Base-by-base conservation (phyloP, 1,284 basidiomycete species). In the Tilletia setariae region DNA sequence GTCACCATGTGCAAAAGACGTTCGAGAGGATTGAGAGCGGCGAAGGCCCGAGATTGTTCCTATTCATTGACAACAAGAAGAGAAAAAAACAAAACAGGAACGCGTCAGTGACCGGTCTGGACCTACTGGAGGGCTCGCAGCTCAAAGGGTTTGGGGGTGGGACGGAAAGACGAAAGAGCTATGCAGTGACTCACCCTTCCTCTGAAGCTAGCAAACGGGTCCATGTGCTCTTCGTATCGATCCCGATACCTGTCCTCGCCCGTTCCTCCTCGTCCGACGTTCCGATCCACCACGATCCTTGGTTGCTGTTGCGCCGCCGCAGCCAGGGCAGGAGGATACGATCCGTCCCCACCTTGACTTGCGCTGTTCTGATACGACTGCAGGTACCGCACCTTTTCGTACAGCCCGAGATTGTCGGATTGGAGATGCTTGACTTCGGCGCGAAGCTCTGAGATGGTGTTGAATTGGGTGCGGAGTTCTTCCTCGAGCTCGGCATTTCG, bases 401-500 rank as follows among this genome's bases (percentile, higher is more conserved):
- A 81, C 61, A 81, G 68, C 1, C 69, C 68, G 1, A 81, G 63
- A 53, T 81, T 81, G 69, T 81, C 80, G 1, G 72, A 42, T 59
- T 80, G 78, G 9, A 81, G 66, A 16, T 70, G 74, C 68, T 77
- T 76, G 61, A 79, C 69, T 69, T 82, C 79, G 62, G 40, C 64
- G 11, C 79, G 74, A 19, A 80, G 74, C 77, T 96, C 93, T 0
- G 93, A 92, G 74, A 98, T 94, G 65, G 90, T 88, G 72, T 94
- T 91, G 84, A 92, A 95, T 83, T 98, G 94, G 75, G 90, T 92
- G 61, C 93, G 90, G 8, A 98, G 87, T 84, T 98, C 94, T 85
- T 98, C 94, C 84, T 99, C 95, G 11, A 98, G 87, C 82, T 98
- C 95, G 21, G 92, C 91, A 80, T 98, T 98, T 19, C 95, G 88